Evolutionary conservation across 345 rosid species (phyloP).

Genomic region (Rubroshorea leprosula): DNA sequence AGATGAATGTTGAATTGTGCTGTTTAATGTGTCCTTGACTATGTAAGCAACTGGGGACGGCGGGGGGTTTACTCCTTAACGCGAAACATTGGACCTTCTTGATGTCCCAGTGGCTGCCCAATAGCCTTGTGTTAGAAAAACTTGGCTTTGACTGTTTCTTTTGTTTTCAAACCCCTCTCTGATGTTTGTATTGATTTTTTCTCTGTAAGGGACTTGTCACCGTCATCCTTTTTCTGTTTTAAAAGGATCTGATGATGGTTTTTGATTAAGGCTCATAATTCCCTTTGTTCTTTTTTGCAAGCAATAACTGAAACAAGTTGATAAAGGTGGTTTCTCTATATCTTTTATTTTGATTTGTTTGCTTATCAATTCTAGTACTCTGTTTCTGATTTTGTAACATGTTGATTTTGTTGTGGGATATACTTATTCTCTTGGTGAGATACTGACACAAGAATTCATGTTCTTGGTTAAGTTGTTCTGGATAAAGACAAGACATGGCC

Average conservation of each 20-base stretch:
- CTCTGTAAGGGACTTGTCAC: constrained; percentile 14
- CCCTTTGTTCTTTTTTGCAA: constrained; percentile 11
- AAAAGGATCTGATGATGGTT: constrained; percentile 6
- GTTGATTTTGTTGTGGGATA: constrained; percentile 3
- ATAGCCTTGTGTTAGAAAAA: constrained; percentile 5
- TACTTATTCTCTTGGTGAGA: constrained; percentile 5
- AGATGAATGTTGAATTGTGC: constrained; percentile 10
- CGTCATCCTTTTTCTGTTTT: constrained; percentile 17
- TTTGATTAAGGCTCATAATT: constrained; percentile 8
- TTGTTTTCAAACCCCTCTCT: constrained; percentile 10
- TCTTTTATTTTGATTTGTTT: constrained; percentile 25
- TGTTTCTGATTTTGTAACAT: not conserved
- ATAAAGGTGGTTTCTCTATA: constrained; percentile 17
- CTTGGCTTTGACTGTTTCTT: constrained; percentile 27
- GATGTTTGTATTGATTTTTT: constrained; percentile 19
- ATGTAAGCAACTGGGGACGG: not conserved
- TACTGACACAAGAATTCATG: constrained; percentile 7
- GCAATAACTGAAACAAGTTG: constrained; percentile 4
- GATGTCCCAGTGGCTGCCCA: constrained; percentile 24
- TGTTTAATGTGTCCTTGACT: constrained; percentile 13
- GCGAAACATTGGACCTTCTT: constrained; percentile 29
- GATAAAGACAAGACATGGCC: not conserved
- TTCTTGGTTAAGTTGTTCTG: constrained; percentile 3
- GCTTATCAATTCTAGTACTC: constrained; percentile 10
- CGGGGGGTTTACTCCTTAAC: constrained; percentile 17